These are phyloP conservation scores for Ustilaginoidea virens DNA, from an alignment of 2,329 filamentous ascomycete genomes.

Conservation along the genomic window DNA sequence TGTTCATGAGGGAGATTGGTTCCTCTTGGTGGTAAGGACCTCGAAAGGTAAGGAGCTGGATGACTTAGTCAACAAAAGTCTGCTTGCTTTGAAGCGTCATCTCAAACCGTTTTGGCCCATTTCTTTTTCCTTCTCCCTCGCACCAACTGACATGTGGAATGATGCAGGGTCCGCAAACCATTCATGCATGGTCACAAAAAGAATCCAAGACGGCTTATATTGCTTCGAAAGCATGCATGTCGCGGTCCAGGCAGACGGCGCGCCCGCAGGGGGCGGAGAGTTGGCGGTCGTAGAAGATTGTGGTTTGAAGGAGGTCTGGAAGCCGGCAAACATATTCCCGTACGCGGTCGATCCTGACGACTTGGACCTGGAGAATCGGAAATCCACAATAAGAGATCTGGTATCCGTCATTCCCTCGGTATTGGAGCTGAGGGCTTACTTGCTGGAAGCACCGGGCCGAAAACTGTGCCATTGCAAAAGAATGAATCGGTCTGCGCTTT, in stretches of 20 bases:
- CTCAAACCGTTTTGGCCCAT: background rate
- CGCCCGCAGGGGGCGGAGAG: too few relatives aligned
- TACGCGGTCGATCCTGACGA: conserved; percentile 11
- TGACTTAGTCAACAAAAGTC: too few relatives aligned
- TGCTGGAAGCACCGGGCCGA: conserved; percentile 23
- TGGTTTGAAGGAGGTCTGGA: conserved; percentile 5
- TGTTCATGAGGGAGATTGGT: conserved; percentile 1
- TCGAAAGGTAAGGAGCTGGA: background rate
- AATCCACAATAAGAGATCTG: conserved; percentile 23
- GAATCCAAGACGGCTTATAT: background rate
- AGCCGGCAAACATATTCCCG: conserved; percentile 10
- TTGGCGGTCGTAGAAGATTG: too few relatives aligned
- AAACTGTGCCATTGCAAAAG: conserved; percentile 29
- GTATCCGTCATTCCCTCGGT: conserved; percentile 48
- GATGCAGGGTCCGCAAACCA: background rate
- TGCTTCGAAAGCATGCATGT: background rate
- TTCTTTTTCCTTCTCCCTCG: background rate
- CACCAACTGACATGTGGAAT: background rate
- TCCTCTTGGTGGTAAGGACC: background rate
- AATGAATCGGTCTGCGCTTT: conserved; percentile 49
- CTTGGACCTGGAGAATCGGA: conserved; percentile 5
- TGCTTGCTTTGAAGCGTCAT: background rate
- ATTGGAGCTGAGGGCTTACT: conserved; percentile 34
- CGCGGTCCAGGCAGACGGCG: background rate
- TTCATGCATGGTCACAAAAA: background rate